Evolutionary conservation across 1,284 basidiomycete genomes (phyloP).

Genomic region (Tranzscheliella williamsii): DNA sequence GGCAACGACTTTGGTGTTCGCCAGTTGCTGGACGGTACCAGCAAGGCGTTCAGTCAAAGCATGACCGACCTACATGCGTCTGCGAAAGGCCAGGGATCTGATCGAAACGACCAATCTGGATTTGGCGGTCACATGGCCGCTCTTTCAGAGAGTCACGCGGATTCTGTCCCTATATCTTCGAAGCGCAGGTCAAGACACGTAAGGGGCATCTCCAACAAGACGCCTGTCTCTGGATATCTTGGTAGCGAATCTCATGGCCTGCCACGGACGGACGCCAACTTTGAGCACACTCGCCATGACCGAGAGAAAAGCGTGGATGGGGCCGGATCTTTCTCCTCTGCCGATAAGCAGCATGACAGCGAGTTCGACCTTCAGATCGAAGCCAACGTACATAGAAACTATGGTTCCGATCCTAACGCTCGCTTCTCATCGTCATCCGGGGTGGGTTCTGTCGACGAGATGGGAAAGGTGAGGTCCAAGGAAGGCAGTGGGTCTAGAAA

Average conservation of each 20-base stretch:
- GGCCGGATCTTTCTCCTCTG: constrained; percentile 5
- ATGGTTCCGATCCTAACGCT: constrained; percentile 25
- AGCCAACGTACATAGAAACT: constrained; percentile 43
- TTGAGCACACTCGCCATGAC: constrained; percentile 7
- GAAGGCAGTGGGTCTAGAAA: neutral
- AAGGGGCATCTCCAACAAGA: constrained; percentile 55
- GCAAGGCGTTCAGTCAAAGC: constrained; percentile 40
- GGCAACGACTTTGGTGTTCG: constrained; percentile 34
- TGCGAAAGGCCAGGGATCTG: constrained; percentile 13
- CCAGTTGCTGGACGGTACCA: constrained; percentile 9
- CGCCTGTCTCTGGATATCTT: constrained; percentile 49
- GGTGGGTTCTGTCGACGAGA: constrained; percentile 8
- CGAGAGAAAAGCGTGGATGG: constrained; percentile 8
- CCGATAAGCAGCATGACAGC: constrained; percentile 9
- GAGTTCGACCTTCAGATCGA: constrained; percentile 55
- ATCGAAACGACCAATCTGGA: neutral
- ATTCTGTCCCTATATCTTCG: constrained; percentile 4
- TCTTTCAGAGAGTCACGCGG: constrained; percentile 29
- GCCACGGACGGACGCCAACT: constrained; percentile 7
- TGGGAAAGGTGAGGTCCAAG: constrained; percentile 11
- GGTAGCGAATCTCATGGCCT: constrained; percentile 12
- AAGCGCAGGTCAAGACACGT: constrained; percentile 20
- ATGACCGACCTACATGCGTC: constrained; percentile 42
- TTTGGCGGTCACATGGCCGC: constrained; percentile 23
- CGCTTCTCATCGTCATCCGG: constrained; percentile 2